A percentile compares a stretch with the other conserved stretches of the same genome.
Evolutionary conservation across 371 early-diverging fungal genomes (phyloP).

Genomic region (Mucor sp.): DNA sequence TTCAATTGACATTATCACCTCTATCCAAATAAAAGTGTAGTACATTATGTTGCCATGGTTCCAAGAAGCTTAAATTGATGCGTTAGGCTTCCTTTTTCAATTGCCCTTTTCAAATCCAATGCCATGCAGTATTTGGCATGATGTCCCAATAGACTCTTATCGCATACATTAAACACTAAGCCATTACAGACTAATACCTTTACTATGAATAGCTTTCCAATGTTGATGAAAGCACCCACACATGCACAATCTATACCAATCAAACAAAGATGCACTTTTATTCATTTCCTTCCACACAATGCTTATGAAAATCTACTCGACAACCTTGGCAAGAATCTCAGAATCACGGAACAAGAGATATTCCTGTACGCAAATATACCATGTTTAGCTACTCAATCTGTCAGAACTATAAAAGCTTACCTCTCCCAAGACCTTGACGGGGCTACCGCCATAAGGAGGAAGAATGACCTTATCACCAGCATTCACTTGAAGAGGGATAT

Average conservation of each 20-base stretch:
- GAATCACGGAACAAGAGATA: constrained; percentile 83
- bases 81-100: too few relatives aligned
- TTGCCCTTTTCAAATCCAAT: too few relatives aligned
- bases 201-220: too few relatives aligned
- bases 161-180: too few relatives aligned
- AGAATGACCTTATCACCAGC: constrained; percentile 95
- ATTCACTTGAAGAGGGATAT: constrained; percentile 79
- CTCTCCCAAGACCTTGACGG: constrained; percentile 87
- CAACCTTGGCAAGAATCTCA: constrained; percentile 93
- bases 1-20: too few relatives aligned
- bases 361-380: constrained; percentile 41
- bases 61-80: too few relatives aligned
- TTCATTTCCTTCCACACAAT: background rate
- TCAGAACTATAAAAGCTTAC: constrained; percentile 40
- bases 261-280: background rate
- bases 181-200: too few relatives aligned
- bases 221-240: background rate
- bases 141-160: too few relatives aligned
- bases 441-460: constrained; percentile 92
- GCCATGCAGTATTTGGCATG: background rate
- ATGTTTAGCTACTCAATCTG: background rate
- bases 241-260: background rate
- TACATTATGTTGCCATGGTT: too few relatives aligned
- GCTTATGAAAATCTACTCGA: constrained; percentile 27
- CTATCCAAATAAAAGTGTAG: too few relatives aligned